Evolutionary conservation across 176 grass and related monocot species (phyloP), one percentile per base, ranked within the genome.

Genomic region (Aegilops bicornis): DNA sequence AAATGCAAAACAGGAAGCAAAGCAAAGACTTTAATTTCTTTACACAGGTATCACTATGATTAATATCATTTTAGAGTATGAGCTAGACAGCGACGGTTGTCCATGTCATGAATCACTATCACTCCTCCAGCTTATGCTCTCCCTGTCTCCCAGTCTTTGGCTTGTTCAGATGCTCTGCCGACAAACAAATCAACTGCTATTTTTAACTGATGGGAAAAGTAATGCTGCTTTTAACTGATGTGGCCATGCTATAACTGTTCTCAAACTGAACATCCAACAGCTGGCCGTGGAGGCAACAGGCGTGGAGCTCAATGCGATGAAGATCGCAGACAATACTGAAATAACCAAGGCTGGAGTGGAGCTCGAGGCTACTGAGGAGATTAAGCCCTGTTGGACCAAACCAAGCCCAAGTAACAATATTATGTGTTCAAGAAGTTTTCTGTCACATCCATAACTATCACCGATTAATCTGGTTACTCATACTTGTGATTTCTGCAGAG

Each of bases 321-420:
- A 84, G 75, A 59, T 89, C 15, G 86, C 85, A 50, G 90, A 95
- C 69, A 54, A 67, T 78, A 79, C 86, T 87, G 76, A 88, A 63
- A 31, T 76, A 11, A 88, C 69, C 42, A 39, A 80, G 54, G 25
- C 25, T 78, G 84, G 52, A 64, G 60, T 86, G 27, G 88, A 87
- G 19, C 40, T 87, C 67, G 88, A 86, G 8, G 31, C 67, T 39
- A 78, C 69, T 2, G 84, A 85, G 91, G 88, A 90, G 62, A 75
- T 94, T 80, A 94, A 86, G 36, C 90, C 90, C 50, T 99, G 97
- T 65, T 99, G 92, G 92, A 40, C 79, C 33, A 96, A 88, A 86
- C 92, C 94, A 88, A 88, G 77, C 79, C 81, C 63, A 88, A 96
- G 97, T 84, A 89, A 78, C 7, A 69, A 20, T 19, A 61, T 77